Conservation (phyloP, 202 grass and related monocot genomes). For the Zoysia matrella region DNA sequence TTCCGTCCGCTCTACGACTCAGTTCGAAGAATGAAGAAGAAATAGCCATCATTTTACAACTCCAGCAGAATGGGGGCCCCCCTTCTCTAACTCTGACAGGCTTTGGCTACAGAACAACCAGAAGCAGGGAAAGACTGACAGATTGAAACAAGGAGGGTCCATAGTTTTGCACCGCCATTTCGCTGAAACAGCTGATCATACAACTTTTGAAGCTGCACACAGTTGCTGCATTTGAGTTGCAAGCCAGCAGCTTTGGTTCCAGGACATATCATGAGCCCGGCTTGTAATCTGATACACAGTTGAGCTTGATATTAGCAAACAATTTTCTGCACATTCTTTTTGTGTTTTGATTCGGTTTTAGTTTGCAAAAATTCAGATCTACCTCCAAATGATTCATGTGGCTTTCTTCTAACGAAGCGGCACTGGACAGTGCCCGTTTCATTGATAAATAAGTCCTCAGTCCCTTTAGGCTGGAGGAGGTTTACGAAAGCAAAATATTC, state of each 20-base stretch:
- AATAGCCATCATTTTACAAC: slow-evolving; percentile 32
- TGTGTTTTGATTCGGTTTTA: neutral
- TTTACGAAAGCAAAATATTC: no score
- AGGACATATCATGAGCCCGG: neutral
- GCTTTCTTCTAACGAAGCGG: no score
- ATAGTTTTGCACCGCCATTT: slow-evolving; percentile 23
- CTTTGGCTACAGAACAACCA: slow-evolving; percentile 17
- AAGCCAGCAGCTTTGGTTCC: slow-evolving; percentile 22
- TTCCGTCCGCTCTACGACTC: slow-evolving; percentile 81
- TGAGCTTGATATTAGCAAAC: slow-evolving; percentile 14
- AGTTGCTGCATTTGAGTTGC: slow-evolving; percentile 6
- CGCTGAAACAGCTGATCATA: neutral
- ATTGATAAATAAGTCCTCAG: no score
- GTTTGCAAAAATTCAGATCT: neutral
- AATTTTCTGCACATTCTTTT: neutral
- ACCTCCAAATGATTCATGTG: neutral
- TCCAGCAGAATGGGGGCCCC: neutral
- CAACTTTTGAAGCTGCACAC: neutral
- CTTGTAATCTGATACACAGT: slow-evolving; percentile 26
- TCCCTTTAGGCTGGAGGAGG: no score
- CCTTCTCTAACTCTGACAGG: neutral
- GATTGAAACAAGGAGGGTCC: slow-evolving; percentile 11
- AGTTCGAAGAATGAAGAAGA: slow-evolving; percentile 68
- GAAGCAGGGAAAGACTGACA: slow-evolving; percentile 13
- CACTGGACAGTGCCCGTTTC: no score